A percentile compares a stretch with the other conserved stretches of the same genome.
phyloP scores from a whole-genome alignment of 106 monocot species.

The Agapanthus africanus region DNA sequence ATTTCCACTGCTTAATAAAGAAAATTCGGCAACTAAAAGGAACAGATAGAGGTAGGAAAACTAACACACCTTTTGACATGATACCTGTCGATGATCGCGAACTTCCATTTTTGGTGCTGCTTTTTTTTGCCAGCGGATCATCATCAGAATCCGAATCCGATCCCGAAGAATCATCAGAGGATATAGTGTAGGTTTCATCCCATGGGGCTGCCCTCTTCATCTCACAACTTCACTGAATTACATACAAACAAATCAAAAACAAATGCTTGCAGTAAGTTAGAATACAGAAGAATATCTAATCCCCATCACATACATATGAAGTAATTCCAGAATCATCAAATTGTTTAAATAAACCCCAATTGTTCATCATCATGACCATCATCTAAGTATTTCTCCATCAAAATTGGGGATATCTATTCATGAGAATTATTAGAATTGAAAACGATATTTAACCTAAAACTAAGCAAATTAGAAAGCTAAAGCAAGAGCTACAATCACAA shows the following conservation, averaged over 20 bases:
- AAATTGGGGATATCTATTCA: too few species aligned
- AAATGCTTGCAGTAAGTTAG: neutral
- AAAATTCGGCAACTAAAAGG: neutral
- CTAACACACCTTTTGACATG: slow-evolving; percentile 26
- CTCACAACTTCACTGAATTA: neutral
- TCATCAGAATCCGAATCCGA: slow-evolving; percentile 54
- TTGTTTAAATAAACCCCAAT: too few species aligned
- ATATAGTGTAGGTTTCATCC: slow-evolving; percentile 22
- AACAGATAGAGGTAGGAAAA: neutral
- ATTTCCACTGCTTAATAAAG: neutral
- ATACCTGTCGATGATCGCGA: slow-evolving; percentile 22
- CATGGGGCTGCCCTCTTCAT: slow-evolving; percentile 54
- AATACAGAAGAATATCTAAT: neutral
- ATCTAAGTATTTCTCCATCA: too few species aligned
- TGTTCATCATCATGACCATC: too few species aligned
- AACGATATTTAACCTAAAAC: too few species aligned
- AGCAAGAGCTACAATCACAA: too few species aligned
- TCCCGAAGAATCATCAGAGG: slow-evolving; percentile 48
- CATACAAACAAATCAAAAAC: neutral
- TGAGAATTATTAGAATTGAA: too few species aligned
- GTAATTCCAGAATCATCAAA: too few species aligned
- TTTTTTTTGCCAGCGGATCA: neutral
- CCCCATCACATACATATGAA: too few species aligned
- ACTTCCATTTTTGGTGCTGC: slow-evolving; percentile 8
- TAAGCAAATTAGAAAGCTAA: too few species aligned